Base-by-base conservation (phyloP, 805 yeast species). In the Yarrowia keelungensis region DNA sequence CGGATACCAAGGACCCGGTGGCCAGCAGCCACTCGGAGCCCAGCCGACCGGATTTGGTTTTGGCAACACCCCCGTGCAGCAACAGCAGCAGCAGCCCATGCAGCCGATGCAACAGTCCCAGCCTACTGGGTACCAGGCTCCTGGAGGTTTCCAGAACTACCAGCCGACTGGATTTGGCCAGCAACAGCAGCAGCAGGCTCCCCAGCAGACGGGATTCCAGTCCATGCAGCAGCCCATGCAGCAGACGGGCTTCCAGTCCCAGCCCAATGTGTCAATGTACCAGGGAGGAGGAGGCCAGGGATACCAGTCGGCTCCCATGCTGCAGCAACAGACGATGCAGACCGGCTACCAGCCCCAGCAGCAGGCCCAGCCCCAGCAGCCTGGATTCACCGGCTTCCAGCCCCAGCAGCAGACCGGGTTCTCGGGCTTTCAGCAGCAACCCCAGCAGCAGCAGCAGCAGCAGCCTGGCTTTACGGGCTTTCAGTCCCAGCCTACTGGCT, bases 401-500 rank as follows among this genome's bases (percentile, higher is more conserved):
- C 42, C 50, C 14, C 49, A 58, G 50, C 65, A 59, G 51, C 65
- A 59, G 42, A 32, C 65, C 11, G 65, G 65, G 8, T 59, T 59
- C n/a, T 5, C 26, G 8, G 64, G 64, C n/a, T 70, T 36, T 36
- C 72, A 69, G 69, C 72, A 67, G 61, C 71, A 51, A 11, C 73
- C 50, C 26, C 67, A 62, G 42, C 39, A 22, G 56, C 53, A 51
- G 32, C 32, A 26, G 32, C 32, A 26, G 9, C 51, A 26, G 32
- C 50, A 41, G 59, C 10, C 68, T 41, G 43, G 41, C 2, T 49
- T 35, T 26, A n/a, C 49, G 10, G 42, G 50, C 14, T 50, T 64
- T 19, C 50, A 49, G 16, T 65, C 69, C n/a, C 75, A 72, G 64
- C 71, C 73, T 42, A 77, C 79, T 14, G 80, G 80, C 9, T 73